These are phyloP conservation scores for Isabelozyma gotoi DNA, from an alignment of 805 yeast species.

Conservation along the genomic window DNA sequence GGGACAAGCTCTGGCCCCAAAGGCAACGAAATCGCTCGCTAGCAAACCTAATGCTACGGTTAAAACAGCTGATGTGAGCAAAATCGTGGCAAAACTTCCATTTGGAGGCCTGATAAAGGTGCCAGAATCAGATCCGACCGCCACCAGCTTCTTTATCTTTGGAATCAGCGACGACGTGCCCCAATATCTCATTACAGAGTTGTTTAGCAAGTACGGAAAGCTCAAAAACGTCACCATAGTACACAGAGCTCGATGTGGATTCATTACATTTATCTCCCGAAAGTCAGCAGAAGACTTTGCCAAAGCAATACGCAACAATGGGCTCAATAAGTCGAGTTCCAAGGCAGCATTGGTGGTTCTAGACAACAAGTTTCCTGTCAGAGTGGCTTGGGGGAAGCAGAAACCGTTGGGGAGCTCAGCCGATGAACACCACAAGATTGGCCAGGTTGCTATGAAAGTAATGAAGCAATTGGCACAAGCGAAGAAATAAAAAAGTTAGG, in stretches of 20 bases:
- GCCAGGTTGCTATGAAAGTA: constrained; percentile 50
- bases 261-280: constrained; percentile 51
- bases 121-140: constrained; percentile 36
- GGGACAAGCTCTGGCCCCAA: neutral
- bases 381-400: constrained; percentile 58
- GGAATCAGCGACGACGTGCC: constrained; percentile 71
- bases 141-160: constrained; percentile 69
- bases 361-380: constrained; percentile 40
- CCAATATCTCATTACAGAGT: constrained; percentile 56
- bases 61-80: constrained; percentile 46
- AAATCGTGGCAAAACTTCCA: constrained; percentile 62
- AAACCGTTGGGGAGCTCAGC: constrained; percentile 39
- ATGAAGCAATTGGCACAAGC: constrained; percentile 46
- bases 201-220: constrained; percentile 44
- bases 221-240: constrained; percentile 50
- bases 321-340: constrained; percentile 20
- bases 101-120: constrained; percentile 53
- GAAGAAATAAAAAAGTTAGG: constrained; percentile 25
- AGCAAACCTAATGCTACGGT: constrained; percentile 5
- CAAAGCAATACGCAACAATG: constrained; percentile 16
- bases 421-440: constrained; percentile 48
- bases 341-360: constrained; percentile 35
- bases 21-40: neutral
- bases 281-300: constrained; percentile 50
- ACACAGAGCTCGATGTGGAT: constrained; percentile 65